Evolutionary conservation across 2,329 filamentous ascomycete genomes (phyloP).

Genomic region (Penicillium aurantiogriseum): DNA sequence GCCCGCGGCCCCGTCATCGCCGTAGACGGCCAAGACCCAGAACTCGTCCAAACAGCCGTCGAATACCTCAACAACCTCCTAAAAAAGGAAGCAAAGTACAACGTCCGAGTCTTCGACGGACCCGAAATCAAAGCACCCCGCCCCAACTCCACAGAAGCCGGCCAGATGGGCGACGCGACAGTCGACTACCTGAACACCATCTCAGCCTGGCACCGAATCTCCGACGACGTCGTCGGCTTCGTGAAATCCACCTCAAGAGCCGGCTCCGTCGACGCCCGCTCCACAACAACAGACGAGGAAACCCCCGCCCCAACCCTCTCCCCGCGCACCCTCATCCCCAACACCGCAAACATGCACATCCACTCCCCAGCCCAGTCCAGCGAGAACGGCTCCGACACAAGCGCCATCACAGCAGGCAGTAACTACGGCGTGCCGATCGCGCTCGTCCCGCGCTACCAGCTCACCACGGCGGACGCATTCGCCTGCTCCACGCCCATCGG

Average conservation of each 20-base stretch:
- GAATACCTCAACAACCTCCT: slow-evolving; percentile 59
- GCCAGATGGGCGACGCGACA: slow-evolving; percentile 46
- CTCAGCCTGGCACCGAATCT: slow-evolving; percentile 72
- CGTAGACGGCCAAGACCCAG: slow-evolving; percentile 70
- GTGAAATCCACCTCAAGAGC: slow-evolving; percentile 43
- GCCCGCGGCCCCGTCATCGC: slow-evolving; percentile 77
- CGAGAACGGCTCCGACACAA: slow-evolving; percentile 27
- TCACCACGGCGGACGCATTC: slow-evolving; percentile 73
- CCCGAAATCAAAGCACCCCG: slow-evolving; percentile 32
- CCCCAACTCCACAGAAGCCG: slow-evolving; percentile 22
- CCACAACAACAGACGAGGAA: slow-evolving; percentile 19
- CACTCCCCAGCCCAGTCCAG: slow-evolving; percentile 33
- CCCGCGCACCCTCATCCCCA: slow-evolving; percentile 35
- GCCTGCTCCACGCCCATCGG: slow-evolving; percentile 70
- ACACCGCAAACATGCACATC: slow-evolving; percentile 30
- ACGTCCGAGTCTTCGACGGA: slow-evolving; percentile 51
- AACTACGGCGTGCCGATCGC: slow-evolving; percentile 61
- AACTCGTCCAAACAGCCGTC: slow-evolving; percentile 65
- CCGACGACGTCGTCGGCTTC: slow-evolving; percentile 64
- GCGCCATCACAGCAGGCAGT: slow-evolving; percentile 15
- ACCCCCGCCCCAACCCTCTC: slow-evolving; percentile 26
- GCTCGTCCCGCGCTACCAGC: slow-evolving; percentile 74
- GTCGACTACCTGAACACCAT: slow-evolving; percentile 66
- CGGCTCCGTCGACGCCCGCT: slow-evolving; percentile 14
- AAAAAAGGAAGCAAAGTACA: slow-evolving; percentile 52